Evolutionary conservation across 2,329 filamentous ascomycete genomes (phyloP).

Genomic region (Fusarium sp.): DNA sequence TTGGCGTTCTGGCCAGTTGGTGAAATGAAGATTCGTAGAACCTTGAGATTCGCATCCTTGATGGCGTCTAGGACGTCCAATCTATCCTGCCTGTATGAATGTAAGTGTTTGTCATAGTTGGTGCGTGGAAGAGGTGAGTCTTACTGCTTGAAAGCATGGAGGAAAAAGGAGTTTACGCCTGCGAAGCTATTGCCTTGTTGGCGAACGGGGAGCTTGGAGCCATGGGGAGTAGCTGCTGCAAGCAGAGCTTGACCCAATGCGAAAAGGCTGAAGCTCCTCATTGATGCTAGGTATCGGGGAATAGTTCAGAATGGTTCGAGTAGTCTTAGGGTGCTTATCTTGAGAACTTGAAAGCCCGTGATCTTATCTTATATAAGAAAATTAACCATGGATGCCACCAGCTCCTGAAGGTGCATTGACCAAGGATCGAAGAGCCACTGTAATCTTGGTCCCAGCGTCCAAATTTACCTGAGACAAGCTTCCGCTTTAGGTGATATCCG

Average conservation of each 20-base stretch:
- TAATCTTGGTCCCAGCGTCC: background rate
- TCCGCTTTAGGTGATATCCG: background rate
- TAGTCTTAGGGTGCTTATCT: background rate
- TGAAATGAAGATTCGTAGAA: background rate
- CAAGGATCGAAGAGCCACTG: fast-evolving
- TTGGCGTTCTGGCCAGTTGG: background rate
- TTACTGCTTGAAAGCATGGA: background rate
- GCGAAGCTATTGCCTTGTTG: background rate
- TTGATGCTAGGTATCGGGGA: background rate
- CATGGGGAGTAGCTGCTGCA: background rate
- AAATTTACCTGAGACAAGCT: background rate
- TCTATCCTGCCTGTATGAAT: background rate
- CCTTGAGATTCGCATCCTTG: background rate
- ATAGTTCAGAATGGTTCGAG: fast-evolving
- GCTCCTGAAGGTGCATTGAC: background rate
- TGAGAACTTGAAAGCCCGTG: fast-evolving
- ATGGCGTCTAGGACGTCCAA: background rate
- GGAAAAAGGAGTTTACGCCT: background rate
- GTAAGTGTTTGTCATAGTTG: background rate
- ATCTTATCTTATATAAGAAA: background rate
- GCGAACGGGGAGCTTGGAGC: background rate
- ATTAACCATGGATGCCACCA: fast-evolving
- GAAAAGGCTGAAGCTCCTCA: background rate
- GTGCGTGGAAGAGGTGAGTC: fast-evolving
- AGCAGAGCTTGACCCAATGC: background rate